Base-by-base conservation (phyloP, 768 basidiomycete species). In the Boletales sp. region DNA sequence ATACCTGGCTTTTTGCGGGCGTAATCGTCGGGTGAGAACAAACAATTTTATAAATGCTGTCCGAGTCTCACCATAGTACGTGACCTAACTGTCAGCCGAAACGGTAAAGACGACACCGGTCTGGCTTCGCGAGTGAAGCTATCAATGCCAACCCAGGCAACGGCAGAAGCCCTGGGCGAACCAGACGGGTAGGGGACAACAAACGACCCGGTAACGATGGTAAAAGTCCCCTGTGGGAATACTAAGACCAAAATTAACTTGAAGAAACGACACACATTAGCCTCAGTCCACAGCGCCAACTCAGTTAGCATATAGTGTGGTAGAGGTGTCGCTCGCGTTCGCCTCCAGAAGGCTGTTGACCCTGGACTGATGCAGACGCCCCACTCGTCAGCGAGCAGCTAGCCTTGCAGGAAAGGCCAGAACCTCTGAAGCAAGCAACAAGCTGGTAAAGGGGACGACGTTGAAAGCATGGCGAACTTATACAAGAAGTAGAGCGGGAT, bases 141-240 rank as follows among this genome's bases (percentile, higher is more conserved):
- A 15, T 53, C 52, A n/a, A 48, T 48, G 8, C 52, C 52, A 36
- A 53, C 47, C 52, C 47, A 53, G n/a, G 10, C 39, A 19, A 43
- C 8, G 18, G 47, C 52, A 21, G 30, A 9, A 37, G 4, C 3
- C 21, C 31, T 11, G 8, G 7, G 4, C 10, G 18, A 12, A 19
- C 46, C 47, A 2, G 47, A 29, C 13, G 34, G 18, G 15, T 39
- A 40, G 18, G 52, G 47, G 43, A 41, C 52, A 11, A 29, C 45
- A 30, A 53, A 45, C 18, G 39, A 41, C 31, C 47, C 52, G 31
- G 52, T 48, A 36, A 44, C 47, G 36, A 8, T 11, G 3, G 29
- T 21, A 35, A 53, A 53, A n/a, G 52, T 41, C 3, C 39, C 43
- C 52, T 53, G 31, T 41, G 15, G 13, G 11, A n/a, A 39, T 8